A percentile compares a stretch with the other conserved stretches of the same genome.
phyloP scores from a whole-genome alignment of 148 eudicot species.

The Talinum fruticosum region DNA sequence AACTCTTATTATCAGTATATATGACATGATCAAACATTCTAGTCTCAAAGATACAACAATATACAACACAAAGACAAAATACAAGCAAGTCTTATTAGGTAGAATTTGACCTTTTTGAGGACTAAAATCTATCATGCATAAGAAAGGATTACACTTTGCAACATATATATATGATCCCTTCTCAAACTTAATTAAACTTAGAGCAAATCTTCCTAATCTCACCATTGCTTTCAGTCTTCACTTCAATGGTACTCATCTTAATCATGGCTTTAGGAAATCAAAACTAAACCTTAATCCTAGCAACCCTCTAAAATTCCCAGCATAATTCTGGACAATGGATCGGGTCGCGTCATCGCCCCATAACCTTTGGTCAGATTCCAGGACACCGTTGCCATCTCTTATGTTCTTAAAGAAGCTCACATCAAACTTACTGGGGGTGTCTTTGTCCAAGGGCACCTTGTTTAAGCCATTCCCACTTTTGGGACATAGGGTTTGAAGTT shows the following conservation, averaged over 20 bases:
- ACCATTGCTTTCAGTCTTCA: slow-evolving; percentile 58
- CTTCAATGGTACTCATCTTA: slow-evolving; percentile 74
- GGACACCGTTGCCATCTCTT: slow-evolving; percentile 53
- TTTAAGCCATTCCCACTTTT: slow-evolving; percentile 51
- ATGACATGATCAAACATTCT: not conserved
- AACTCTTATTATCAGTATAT: no score
- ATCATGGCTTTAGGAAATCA: slow-evolving; percentile 76
- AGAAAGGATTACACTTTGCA: not conserved
- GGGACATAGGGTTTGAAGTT: slow-evolving; percentile 52
- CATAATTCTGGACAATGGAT: slow-evolving; percentile 51
- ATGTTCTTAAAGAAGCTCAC: slow-evolving; percentile 61
- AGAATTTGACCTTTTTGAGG: not conserved
- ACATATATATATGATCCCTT: not conserved
- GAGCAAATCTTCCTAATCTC: slow-evolving; percentile 69
- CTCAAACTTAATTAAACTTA: slow-evolving; percentile 41
- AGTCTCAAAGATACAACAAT: not conserved
- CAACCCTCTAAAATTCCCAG: slow-evolving; percentile 61
- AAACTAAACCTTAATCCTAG: slow-evolving; percentile 54
- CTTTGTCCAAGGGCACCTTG: slow-evolving; percentile 56
- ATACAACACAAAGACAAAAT: not conserved
- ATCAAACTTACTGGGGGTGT: slow-evolving; percentile 46
- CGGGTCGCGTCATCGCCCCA: slow-evolving; percentile 49
- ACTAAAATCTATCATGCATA: not conserved
- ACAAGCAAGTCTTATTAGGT: not conserved
- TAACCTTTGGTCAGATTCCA: slow-evolving; percentile 78